Evolutionary conservation across 1,284 basidiomycete species (phyloP), one percentile per base, ranked within the genome.

Genomic region (Trichosporon ovoides): DNA sequence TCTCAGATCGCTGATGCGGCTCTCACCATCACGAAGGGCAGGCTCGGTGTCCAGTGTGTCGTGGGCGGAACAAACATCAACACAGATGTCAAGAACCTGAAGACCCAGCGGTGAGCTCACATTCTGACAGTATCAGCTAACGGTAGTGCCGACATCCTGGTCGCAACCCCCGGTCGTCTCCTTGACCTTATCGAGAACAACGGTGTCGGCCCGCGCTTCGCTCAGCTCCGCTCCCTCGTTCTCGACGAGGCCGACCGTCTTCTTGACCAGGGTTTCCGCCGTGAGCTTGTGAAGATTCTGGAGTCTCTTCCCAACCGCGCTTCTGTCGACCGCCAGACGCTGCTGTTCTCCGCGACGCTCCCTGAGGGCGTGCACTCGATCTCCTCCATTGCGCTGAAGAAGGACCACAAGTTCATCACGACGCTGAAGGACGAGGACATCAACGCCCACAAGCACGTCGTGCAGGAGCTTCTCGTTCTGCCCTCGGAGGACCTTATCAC

Each of bases 381-480:
- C 63, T 80, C 81, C 0, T 67, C 76, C 7, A 67, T 80, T 31
- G 80, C 81, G 7, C 76, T 85, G 37, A 70, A 77, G 16, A 71
- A 79, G 13, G 77, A 81, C 56, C 81, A 86, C 74, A 76, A 80
- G 51, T 86, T 86, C 68, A 79, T 87, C 64, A 83, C 82, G 20
- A 87, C 86, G 6, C 75, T 88, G 22, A 77, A 76, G 12, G 81
- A 81, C 20, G 82, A 84, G 57, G 87, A 88, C 63, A 76, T 79
- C 34, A 85, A 85, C 65, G 84, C 84, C 1, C 86, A 88, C 70
- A 79, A 83, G 66, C 85, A 85, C 64, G 87, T 87, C 9, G 77
- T 79, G 18, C 86, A 87, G 73, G 77, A 80, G 38, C 77, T 70
- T 46, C 61, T 83, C 28, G 77, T 82, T 36, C 77, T 79, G 1